These are phyloP conservation scores for Colletotrichum magnum DNA, from an alignment of 2,329 filamentous ascomycete genomes.

Conservation along the genomic window DNA sequence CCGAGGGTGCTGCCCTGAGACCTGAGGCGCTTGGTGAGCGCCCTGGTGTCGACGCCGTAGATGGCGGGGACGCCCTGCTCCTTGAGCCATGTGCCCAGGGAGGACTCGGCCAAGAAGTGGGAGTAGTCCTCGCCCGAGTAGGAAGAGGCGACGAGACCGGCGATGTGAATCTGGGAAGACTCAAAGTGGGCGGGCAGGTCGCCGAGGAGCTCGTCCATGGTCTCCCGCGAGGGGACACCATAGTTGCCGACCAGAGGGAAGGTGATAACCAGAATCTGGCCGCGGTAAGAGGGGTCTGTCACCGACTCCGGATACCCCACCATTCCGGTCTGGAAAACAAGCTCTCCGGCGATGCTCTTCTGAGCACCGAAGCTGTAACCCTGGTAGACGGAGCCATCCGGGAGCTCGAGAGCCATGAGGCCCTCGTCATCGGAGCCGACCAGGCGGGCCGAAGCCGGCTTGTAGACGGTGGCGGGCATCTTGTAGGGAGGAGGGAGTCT, in stretches of 20 bases:
- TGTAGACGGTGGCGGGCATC: constrained; percentile 55
- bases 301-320: constrained; percentile 97
- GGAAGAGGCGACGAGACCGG: constrained; percentile 89
- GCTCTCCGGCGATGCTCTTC: constrained; percentile 94
- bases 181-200: constrained; percentile 95
- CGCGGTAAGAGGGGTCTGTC: constrained; percentile 88
- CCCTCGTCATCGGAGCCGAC: constrained; percentile 68
- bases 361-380: constrained; percentile 97
- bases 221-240: constrained; percentile 90
- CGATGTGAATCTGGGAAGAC: constrained; percentile 91
- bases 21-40: constrained; percentile 93
- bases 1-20: constrained; percentile 97
- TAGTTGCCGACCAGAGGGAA: constrained; percentile 98
- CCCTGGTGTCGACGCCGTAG: constrained; percentile 93
- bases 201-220: constrained; percentile 85
- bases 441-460: constrained; percentile 74
- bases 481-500: constrained; percentile 23
- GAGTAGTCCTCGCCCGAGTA: constrained; percentile 97
- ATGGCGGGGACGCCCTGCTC: constrained; percentile 95
- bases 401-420: constrained; percentile 88
- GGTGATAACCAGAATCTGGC: constrained; percentile 96
- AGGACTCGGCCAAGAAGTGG: constrained; percentile 92
- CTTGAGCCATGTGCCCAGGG: constrained; percentile 94
- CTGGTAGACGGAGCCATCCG: constrained; percentile 92
- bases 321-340: constrained; percentile 99